phyloP scores from a whole-genome alignment of 1,284 basidiomycete species.

The Ganoderma boninense region DNA sequence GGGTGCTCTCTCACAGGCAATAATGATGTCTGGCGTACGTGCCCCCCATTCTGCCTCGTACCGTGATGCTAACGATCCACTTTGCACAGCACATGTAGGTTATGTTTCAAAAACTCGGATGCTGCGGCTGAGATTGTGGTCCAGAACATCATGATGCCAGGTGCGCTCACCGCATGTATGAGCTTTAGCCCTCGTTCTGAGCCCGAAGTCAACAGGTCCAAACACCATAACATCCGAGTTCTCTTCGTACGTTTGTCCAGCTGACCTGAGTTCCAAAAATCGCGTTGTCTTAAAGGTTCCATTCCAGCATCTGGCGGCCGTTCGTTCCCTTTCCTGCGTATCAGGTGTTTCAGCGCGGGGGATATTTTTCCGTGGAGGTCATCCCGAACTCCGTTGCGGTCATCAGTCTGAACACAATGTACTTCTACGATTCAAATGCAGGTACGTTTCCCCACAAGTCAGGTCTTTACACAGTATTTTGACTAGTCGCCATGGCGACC shows the following conservation, averaged over 20 bases:
- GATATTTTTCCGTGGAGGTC: constrained; percentile 87
- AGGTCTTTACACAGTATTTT: constrained; percentile 21
- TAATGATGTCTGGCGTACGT: constrained; percentile 89
- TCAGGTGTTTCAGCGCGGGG: constrained; percentile 86
- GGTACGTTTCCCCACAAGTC: constrained; percentile 51
- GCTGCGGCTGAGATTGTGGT: constrained; percentile 18
- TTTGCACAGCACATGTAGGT: constrained; percentile 66
- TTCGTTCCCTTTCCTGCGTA: constrained; percentile 87
- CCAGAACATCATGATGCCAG: constrained; percentile 74
- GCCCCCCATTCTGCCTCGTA: constrained; percentile 13
- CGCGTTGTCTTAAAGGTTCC: constrained; percentile 24
- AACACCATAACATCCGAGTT: constrained; percentile 83
- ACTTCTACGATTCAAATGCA: constrained; percentile 93
- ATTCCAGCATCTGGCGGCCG: constrained; percentile 77
- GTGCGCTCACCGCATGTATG: constrained; percentile 39
- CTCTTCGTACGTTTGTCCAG: constrained; percentile 59
- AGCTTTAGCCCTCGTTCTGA: constrained; percentile 13
- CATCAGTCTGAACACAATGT: constrained; percentile 91
- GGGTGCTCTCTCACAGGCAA: constrained; percentile 61
- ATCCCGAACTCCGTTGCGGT: constrained; percentile 82
- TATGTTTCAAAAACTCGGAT: constrained; percentile 12
- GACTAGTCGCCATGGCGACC: constrained; percentile 36
- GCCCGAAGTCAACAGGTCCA: constrained; percentile 60
- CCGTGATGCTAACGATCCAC: constrained; percentile 17
- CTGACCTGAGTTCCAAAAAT: constrained; percentile 9